A percentile compares a stretch with the other conserved stretches of the same genome.
These are phyloP conservation scores for Globisporangium orthogonon DNA, from an alignment of 352 stramenopile genomes.

Conservation along the genomic window DNA sequence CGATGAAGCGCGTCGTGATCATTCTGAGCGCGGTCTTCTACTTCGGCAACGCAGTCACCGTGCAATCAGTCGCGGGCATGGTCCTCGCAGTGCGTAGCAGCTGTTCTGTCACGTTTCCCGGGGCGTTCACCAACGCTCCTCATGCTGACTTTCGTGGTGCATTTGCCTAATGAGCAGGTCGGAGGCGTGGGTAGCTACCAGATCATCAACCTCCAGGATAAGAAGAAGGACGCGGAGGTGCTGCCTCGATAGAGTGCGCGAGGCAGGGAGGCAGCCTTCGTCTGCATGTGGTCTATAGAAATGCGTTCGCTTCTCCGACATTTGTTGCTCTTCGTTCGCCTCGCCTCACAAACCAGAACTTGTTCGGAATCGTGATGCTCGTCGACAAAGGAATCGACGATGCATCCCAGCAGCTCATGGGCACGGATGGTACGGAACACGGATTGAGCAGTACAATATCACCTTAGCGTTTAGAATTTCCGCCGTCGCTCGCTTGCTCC, in stretches of 20 bases:
- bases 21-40: slow-evolving; percentile 82
- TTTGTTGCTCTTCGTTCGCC: not conserved
- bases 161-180: slow-evolving; percentile 21
- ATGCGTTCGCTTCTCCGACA: not conserved
- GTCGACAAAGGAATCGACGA: not conserved
- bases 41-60: slow-evolving; percentile 75
- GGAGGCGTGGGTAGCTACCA: slow-evolving; percentile 73
- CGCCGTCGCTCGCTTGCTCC: too few species aligned
- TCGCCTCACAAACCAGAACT: too few species aligned
- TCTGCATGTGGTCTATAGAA: not conserved
- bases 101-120: too few species aligned
- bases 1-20: slow-evolving; percentile 86
- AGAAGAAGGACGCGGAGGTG: slow-evolving; percentile 18
- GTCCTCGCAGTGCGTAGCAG: slow-evolving; percentile 37
- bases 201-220: slow-evolving; percentile 66
- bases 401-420: too few species aligned
- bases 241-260: slow-evolving; percentile 2
- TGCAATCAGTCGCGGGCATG: slow-evolving; percentile 70
- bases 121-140: too few species aligned
- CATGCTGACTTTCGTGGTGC: slow-evolving; percentile 4
- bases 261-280: too few species aligned
- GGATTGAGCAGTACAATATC: not conserved
- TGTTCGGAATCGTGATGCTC: not conserved
- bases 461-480: not conserved
- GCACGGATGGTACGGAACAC: not conserved